Evolutionary conservation across 2,329 filamentous ascomycete species (phyloP).

Genomic region (Ascochyta lentis): DNA sequence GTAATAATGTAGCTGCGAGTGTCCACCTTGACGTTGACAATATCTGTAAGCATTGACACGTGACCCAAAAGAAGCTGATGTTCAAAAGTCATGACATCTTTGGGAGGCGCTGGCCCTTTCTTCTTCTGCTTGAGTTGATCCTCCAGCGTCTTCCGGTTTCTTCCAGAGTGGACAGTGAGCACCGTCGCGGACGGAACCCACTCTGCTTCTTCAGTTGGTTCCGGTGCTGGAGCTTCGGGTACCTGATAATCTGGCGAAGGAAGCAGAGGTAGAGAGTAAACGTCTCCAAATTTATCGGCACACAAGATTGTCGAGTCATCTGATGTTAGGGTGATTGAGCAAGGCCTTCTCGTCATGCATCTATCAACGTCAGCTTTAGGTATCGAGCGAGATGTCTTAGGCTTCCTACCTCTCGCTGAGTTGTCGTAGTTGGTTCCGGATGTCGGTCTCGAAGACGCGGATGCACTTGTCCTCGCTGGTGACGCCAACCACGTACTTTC

Average conservation of each 20-base stretch:
- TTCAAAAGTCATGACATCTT: constrained; percentile 67
- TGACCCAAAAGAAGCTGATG: constrained; percentile 85
- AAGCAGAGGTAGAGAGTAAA: constrained; percentile 83
- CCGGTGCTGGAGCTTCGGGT: constrained; percentile 24
- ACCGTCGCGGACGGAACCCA: constrained; percentile 62
- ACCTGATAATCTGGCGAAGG: constrained; percentile 44
- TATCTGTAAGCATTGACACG: constrained; percentile 89
- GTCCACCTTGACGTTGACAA: constrained; percentile 62
- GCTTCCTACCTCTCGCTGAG: constrained; percentile 71
- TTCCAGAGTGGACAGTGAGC: constrained; percentile 67
- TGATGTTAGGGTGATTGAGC: constrained; percentile 72
- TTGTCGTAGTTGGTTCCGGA: constrained; percentile 66
- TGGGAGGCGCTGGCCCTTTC: constrained; percentile 53
- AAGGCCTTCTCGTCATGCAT: constrained; percentile 88
- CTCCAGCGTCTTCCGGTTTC: constrained; percentile 65
- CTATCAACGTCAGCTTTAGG: constrained; percentile 54
- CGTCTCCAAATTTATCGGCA: constrained; percentile 96
- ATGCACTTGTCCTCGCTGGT: constrained; percentile 93
- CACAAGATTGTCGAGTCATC: constrained; percentile 77
- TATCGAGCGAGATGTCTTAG: not conserved
- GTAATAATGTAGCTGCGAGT: constrained; percentile 69
- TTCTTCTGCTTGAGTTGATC: constrained; percentile 60
- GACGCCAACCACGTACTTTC: constrained; percentile 74
- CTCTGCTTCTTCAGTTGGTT: constrained; percentile 39
- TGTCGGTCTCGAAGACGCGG: constrained; percentile 76